A percentile compares a stretch with the other conserved stretches of the same genome.
These are phyloP conservation scores for Pichia paraexigua DNA, from an alignment of 805 yeast species.

Conservation along the genomic window DNA sequence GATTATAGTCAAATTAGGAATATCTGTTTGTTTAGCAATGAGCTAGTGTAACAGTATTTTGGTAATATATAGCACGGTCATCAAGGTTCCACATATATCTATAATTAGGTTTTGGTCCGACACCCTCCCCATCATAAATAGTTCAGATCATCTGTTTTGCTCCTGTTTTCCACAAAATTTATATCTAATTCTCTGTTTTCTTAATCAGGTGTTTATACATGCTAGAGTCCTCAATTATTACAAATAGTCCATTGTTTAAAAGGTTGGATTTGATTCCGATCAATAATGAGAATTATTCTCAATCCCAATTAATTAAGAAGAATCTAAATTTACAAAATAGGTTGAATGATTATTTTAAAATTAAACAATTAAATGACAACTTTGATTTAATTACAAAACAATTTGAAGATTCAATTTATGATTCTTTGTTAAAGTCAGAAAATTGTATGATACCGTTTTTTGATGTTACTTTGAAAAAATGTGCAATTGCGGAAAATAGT, in stretches of 20 bases:
- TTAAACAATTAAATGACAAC: background rate
- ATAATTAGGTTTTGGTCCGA: background rate
- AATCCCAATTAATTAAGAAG: background rate
- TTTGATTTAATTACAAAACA: background rate
- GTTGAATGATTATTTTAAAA: background rate
- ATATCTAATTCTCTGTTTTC: background rate
- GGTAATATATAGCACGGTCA: background rate
- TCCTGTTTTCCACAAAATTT: background rate
- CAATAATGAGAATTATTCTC: background rate
- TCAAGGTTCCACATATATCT: background rate
- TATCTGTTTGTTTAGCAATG: background rate
- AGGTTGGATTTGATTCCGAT: background rate
- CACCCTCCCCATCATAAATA: too few species aligned
- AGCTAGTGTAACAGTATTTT: background rate
- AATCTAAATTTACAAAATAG: background rate
- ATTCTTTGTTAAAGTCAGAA: conserved; percentile 1
- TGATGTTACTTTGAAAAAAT: background rate
- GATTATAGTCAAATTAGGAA: background rate
- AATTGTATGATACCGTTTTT: conserved; percentile 9
- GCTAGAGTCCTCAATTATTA: background rate
- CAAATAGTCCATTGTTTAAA: too few species aligned
- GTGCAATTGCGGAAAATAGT: background rate
- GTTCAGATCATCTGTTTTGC: background rate
- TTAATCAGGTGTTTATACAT: background rate
- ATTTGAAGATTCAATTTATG: conserved; percentile 3